phyloP scores from a whole-genome alignment of 768 basidiomycete genomes.

The Ramaria sp. region DNA sequence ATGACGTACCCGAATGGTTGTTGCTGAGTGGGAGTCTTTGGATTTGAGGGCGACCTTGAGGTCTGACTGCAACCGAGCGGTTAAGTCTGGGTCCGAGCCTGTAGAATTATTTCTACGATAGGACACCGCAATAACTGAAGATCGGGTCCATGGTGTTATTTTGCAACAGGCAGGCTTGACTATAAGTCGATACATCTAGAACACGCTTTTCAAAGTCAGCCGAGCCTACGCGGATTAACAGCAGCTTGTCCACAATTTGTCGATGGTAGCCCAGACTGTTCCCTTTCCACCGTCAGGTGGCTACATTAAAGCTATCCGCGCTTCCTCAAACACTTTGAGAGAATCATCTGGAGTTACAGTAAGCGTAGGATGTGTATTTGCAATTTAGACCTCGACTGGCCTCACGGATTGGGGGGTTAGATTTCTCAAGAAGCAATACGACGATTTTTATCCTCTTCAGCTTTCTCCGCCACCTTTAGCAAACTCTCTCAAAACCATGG shows the following conservation, averaged over 20 bases:
- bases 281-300: slow-evolving; percentile 34
- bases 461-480: slow-evolving; percentile 51
- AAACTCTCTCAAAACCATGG: slow-evolving; percentile 58
- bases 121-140: not conserved
- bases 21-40: slow-evolving; percentile 46
- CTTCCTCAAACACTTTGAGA: slow-evolving; percentile 40
- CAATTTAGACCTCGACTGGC: not conserved
- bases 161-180: not conserved
- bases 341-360: slow-evolving; percentile 41
- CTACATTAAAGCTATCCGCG: slow-evolving; percentile 41
- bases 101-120: slow-evolving; percentile 17
- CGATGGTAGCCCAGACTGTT: not conserved
- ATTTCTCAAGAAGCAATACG: slow-evolving; percentile 46
- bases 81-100: slow-evolving; percentile 23
- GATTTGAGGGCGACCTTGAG: slow-evolving; percentile 62
- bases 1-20: slow-evolving; percentile 42
- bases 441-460: slow-evolving; percentile 50
- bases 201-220: not conserved
- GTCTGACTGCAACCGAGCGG: slow-evolving; percentile 33
- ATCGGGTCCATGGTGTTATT: not conserved
- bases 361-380: slow-evolving; percentile 18
- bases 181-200: not conserved
- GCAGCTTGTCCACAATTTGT: too few species aligned
- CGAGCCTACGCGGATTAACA: too few species aligned
- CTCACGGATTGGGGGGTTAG: slow-evolving; percentile 25